Conservation (phyloP, 2,329 filamentous ascomycete genomes). For the Zymoseptoria pseudotritici region DNA sequence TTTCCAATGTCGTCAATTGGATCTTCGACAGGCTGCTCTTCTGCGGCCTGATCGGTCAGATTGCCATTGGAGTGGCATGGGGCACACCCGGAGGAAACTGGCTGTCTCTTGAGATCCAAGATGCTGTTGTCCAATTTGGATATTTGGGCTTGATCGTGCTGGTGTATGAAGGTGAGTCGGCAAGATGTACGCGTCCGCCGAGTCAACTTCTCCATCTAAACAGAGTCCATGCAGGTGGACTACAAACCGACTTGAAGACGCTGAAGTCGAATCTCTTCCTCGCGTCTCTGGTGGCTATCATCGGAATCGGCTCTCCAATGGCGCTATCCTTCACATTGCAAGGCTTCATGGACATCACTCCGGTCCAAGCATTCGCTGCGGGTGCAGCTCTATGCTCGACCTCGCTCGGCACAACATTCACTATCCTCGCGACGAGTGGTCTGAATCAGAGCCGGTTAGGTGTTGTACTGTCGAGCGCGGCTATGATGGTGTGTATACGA, state of each 20-base stretch:
- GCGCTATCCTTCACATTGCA: slow-evolving; percentile 56
- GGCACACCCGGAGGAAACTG: slow-evolving; percentile 58
- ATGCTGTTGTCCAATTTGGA: slow-evolving; percentile 56
- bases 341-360: slow-evolving; percentile 43
- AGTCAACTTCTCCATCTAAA: neutral
- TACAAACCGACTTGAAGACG: slow-evolving; percentile 47
- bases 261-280: slow-evolving; percentile 55
- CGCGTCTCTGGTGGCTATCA: slow-evolving; percentile 56
- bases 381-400: slow-evolving; percentile 69
- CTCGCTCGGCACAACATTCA: slow-evolving; percentile 64
- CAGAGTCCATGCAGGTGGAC: slow-evolving; percentile 41
- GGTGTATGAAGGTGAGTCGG: slow-evolving; percentile 56
- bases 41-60: slow-evolving; percentile 62
- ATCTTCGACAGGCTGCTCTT: slow-evolving; percentile 17
- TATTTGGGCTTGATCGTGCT: slow-evolving; percentile 67
- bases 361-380: slow-evolving; percentile 61
- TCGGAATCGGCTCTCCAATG: slow-evolving; percentile 58
- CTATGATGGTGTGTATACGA: slow-evolving; percentile 51
- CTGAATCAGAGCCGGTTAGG: slow-evolving; percentile 50
- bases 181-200: slow-evolving; percentile 13
- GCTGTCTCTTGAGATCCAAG: slow-evolving; percentile 47
- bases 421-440: slow-evolving; percentile 54
- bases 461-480: slow-evolving; percentile 60
- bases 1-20: slow-evolving; percentile 18
- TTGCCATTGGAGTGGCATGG: slow-evolving; percentile 63